Percentiles rank a stretch among this genome's conserved stretches.
These are phyloP conservation scores for Glycine latifolia DNA, from an alignment of 306 rosid genomes.

Conservation along the genomic window DNA sequence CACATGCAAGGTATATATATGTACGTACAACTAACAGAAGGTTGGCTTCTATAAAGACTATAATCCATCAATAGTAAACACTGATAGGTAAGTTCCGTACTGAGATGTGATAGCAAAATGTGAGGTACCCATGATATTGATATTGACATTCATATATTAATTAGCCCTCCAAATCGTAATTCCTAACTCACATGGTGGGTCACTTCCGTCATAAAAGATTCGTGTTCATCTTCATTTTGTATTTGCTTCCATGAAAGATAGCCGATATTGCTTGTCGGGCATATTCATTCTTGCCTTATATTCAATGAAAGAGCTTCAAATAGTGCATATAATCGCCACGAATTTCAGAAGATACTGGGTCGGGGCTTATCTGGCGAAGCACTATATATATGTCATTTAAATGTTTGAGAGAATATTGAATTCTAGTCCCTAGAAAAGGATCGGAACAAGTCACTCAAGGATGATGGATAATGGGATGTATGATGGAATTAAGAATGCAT, in stretches of 20 bases:
- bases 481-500: conserved; percentile 1
- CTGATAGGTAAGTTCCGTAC: not conserved
- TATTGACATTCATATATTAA: too few relatives aligned
- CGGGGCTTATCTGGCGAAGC: not conserved
- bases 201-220: not conserved
- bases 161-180: not conserved
- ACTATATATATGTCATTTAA: not conserved
- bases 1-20: too few relatives aligned
- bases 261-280: conserved; percentile 30
- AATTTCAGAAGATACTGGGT: not conserved
- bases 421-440: not conserved
- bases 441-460: not conserved
- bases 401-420: not conserved
- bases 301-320: not conserved
- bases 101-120: too few relatives aligned
- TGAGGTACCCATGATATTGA: not conserved
- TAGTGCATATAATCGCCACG: not conserved
- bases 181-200: not conserved
- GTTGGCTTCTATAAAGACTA: not conserved
- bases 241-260: conserved; percentile 1
- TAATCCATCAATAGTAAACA: not conserved
- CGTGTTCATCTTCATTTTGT: not conserved
- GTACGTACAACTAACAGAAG: not conserved
- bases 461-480: not conserved
- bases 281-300: not conserved